Evolutionary conservation across 352 stramenopile genomes (phyloP).

Genomic region (Elongisporangium anandrum): DNA sequence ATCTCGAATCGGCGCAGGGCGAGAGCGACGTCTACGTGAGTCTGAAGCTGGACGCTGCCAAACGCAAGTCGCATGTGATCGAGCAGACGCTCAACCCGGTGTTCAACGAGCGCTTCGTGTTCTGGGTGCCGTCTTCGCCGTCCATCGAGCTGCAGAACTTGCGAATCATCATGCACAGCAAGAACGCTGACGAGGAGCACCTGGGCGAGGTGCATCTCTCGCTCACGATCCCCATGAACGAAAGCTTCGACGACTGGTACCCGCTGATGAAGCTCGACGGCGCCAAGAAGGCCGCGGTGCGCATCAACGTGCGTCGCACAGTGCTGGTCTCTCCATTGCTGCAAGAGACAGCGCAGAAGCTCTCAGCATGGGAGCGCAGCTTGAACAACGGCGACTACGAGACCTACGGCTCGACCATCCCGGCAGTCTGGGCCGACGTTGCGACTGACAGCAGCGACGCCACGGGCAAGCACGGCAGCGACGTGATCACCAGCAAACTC

Average conservation of each 20-base stretch:
- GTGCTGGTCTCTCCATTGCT: constrained; percentile 51
- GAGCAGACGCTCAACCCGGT: constrained; percentile 20
- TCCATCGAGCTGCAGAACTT: constrained; percentile 37
- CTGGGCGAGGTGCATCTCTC: constrained; percentile 69
- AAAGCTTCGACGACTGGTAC: constrained; percentile 67
- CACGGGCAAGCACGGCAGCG: constrained; percentile 19
- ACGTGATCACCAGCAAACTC: constrained; percentile 52
- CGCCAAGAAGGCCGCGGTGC: constrained; percentile 43
- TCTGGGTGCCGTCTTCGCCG: constrained; percentile 52
- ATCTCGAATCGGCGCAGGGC: constrained; percentile 43
- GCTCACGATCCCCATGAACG: constrained; percentile 58
- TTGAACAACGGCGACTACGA: constrained; percentile 44
- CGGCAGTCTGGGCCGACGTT: constrained; percentile 60
- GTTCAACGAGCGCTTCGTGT: constrained; percentile 73
- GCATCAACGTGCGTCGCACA: constrained; percentile 46
- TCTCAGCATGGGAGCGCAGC: constrained; percentile 31
- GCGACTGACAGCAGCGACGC: constrained; percentile 25
- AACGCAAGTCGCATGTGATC: constrained; percentile 29
- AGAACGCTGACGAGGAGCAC: constrained; percentile 42
- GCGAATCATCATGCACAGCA: constrained; percentile 44
- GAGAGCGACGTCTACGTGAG: constrained; percentile 42
- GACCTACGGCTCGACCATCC: constrained; percentile 39
- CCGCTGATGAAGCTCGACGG: constrained; percentile 57
- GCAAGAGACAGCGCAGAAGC: constrained; percentile 35
- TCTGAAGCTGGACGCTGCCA: constrained; percentile 28